A percentile compares a stretch with the other conserved stretches of the same genome.
These are phyloP conservation scores for Spergularia marina DNA, from an alignment of 148 eudicot species.

Conservation along the genomic window DNA sequence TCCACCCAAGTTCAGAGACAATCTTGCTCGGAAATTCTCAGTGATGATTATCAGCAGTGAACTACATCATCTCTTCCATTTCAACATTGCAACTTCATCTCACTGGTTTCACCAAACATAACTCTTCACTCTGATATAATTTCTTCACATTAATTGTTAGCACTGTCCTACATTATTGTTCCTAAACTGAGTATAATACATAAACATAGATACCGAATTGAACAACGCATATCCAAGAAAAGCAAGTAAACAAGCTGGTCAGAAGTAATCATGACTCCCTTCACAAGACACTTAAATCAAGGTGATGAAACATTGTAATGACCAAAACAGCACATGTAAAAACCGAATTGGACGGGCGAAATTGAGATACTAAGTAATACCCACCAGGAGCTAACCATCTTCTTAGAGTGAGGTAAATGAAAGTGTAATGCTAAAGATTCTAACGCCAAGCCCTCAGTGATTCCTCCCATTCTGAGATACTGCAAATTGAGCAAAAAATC, in stretches of 20 bases:
- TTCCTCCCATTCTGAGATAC: conserved; percentile 21
- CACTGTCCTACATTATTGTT: neutral
- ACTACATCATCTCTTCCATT: neutral
- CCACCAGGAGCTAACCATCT: conserved; percentile 27
- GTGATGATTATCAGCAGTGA: too few relatives aligned
- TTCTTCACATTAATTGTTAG: neutral
- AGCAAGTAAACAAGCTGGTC: neutral
- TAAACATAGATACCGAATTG: too few relatives aligned
- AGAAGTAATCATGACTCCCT: neutral
- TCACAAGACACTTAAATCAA: conserved; percentile 2
- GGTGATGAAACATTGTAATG: neutral
- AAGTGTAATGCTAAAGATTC: conserved; percentile 18
- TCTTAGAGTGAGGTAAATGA: conserved; percentile 18
- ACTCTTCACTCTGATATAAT: neutral
- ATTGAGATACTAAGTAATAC: conserved; percentile 15
- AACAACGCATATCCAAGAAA: neutral
- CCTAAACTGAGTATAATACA: neutral
- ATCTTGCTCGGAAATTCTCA: neutral
- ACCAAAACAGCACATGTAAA: neutral
- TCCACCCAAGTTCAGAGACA: neutral
- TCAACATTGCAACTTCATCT: neutral
- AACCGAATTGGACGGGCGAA: conserved; percentile 4
- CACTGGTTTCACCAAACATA: neutral
- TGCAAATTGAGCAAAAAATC: neutral
- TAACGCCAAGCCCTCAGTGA: conserved; percentile 11